phyloP scores from a whole-genome alignment of 495 filamentous ascomycete genomes.

The Terfezia claveryi region DNA sequence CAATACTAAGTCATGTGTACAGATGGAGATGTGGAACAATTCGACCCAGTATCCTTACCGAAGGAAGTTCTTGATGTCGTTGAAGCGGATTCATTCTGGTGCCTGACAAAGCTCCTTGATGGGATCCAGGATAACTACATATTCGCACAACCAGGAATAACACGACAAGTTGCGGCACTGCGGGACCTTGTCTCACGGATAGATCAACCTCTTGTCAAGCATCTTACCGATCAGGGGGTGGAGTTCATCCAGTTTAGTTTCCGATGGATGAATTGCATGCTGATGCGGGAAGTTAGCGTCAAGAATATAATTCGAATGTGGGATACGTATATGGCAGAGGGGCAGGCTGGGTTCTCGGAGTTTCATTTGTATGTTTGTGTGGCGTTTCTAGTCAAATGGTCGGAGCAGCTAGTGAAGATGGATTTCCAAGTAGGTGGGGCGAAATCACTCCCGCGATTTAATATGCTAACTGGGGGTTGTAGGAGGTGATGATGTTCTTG shows the following conservation, averaged over 20 bases:
- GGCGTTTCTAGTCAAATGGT: slow-evolving; percentile 98
- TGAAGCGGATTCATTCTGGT: slow-evolving; percentile 97
- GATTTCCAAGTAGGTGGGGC: slow-evolving; percentile 45
- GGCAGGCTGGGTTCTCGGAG: slow-evolving; percentile 77
- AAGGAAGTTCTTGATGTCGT: slow-evolving; percentile 83
- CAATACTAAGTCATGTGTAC: neutral
- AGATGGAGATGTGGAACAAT: slow-evolving; percentile 19
- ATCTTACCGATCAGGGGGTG: slow-evolving; percentile 70
- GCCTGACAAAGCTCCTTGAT: slow-evolving; percentile 83
- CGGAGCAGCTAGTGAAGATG: slow-evolving; percentile 84
- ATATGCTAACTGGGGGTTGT: slow-evolving; percentile 6
- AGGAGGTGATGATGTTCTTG: slow-evolving; percentile 98
- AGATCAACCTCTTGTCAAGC: slow-evolving; percentile 61
- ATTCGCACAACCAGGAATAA: slow-evolving; percentile 87
- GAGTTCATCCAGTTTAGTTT: slow-evolving; percentile 99
- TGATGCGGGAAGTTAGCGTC: slow-evolving; percentile 93
- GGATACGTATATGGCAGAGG: slow-evolving; percentile 98
- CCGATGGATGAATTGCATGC: slow-evolving; percentile 96
- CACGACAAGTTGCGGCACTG: slow-evolving; percentile 71
- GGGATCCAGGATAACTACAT: slow-evolving; percentile 99
- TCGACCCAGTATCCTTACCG: slow-evolving; percentile 77
- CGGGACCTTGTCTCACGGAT: slow-evolving; percentile 78
- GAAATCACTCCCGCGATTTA: neutral
- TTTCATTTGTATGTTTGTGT: slow-evolving; percentile 98
- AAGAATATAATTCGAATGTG: slow-evolving; percentile 96